Evolutionary conservation across 345 rosid genomes (phyloP).

Genomic region (Streptanthus diversifolius): DNA sequence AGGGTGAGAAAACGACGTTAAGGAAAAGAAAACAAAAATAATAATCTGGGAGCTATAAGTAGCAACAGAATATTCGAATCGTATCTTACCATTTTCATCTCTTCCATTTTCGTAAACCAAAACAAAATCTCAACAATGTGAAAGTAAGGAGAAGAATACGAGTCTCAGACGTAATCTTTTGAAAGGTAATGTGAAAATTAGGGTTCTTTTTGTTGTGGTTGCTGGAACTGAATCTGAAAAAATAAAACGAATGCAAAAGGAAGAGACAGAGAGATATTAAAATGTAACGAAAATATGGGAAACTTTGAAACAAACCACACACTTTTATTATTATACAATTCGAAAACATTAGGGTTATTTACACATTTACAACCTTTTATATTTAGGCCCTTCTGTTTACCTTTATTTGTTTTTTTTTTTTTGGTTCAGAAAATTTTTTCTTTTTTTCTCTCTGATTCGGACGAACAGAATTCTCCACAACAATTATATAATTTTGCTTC

Average conservation of each 20-base stretch:
- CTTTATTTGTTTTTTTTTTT: background rate
- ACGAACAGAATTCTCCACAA: background rate
- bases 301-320: too few relatives aligned
- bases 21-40: background rate
- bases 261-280: background rate
- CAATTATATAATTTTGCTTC: background rate
- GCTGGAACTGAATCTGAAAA: constrained; percentile 22
- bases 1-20: background rate
- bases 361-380: background rate
- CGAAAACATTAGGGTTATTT: too few relatives aligned
- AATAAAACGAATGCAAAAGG: background rate
- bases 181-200: constrained; percentile 19
- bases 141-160: background rate
- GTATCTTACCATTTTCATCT: constrained; percentile 18
- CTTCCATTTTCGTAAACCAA: constrained; percentile 10
- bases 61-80: constrained; percentile 20
- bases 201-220: constrained; percentile 19
- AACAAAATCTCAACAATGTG: background rate
- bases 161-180: background rate
- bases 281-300: background rate
- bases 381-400: background rate
- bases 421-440: background rate
- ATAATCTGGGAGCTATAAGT: background rate
- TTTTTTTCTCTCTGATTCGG: too few relatives aligned
- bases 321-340: too few relatives aligned